phyloP scores from a whole-genome alignment of 371 early-diverging fungal species.

The Chytridium lagenaria region DNA sequence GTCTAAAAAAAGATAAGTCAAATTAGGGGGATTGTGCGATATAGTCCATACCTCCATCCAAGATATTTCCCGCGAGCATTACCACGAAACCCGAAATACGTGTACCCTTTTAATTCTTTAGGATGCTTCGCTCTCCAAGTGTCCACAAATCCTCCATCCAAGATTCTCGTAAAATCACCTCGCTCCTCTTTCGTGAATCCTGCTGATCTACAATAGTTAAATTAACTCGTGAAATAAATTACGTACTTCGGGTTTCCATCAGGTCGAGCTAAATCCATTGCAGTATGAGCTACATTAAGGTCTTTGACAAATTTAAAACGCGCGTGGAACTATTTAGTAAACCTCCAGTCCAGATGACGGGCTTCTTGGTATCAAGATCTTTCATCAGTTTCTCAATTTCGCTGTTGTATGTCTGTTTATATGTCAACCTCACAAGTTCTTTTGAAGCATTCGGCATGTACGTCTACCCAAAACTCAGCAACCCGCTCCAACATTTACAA shows the following conservation, averaged over 20 bases:
- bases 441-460: constrained; percentile 84
- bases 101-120: constrained; percentile 67
- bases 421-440: constrained; percentile 67
- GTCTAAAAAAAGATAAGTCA: constrained; percentile 18
- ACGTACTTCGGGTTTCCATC: constrained; percentile 67
- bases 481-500: neutral
- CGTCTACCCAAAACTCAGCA: neutral
- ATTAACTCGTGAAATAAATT: neutral
- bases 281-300: constrained; percentile 87
- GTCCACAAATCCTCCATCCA: constrained; percentile 73
- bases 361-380: constrained; percentile 72
- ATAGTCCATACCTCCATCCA: constrained; percentile 74
- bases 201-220: constrained; percentile 62
- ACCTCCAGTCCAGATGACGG: constrained; percentile 83
- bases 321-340: constrained; percentile 20
- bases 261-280: constrained; percentile 83
- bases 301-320: constrained; percentile 50
- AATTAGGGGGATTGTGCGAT: constrained; percentile 9
- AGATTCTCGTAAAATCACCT: constrained; percentile 68
- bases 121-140: constrained; percentile 80
- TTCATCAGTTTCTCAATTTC: constrained; percentile 73
- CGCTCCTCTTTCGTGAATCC: constrained; percentile 90
- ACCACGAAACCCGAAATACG: constrained; percentile 83
- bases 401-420: constrained; percentile 65
- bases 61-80: constrained; percentile 72